phyloP scores from a whole-genome alignment of 1,139 yeast genomes.

The Zygotorulaspora mrakii region DNA sequence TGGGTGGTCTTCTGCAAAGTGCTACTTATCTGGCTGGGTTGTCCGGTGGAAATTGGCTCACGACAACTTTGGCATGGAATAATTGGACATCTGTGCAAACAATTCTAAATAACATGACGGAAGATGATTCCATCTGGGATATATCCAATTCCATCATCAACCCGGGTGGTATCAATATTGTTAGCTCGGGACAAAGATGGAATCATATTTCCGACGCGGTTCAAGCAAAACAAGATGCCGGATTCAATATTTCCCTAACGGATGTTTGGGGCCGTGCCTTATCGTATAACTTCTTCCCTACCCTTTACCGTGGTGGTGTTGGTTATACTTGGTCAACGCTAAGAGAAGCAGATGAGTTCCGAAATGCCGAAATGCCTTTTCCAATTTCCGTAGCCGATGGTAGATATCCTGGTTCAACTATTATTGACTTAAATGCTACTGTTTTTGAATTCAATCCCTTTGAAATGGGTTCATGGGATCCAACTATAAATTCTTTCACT shows the following conservation, averaged over 20 bases:
- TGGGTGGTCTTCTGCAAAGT: constrained; percentile 74
- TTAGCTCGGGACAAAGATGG: constrained; percentile 54
- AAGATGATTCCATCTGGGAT: constrained; percentile 63
- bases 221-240: constrained; percentile 64
- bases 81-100: constrained; percentile 73
- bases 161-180: constrained; percentile 68
- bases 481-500: constrained; percentile 62
- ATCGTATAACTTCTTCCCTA: constrained; percentile 67
- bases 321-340: constrained; percentile 43
- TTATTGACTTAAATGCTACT: constrained; percentile 64
- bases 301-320: constrained; percentile 53
- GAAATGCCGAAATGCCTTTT: constrained; percentile 67
- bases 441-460: constrained; percentile 76
- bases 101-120: constrained; percentile 43
- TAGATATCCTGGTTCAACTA: constrained; percentile 61
- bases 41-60: constrained; percentile 38
- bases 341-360: constrained; percentile 42
- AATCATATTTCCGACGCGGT: constrained; percentile 39
- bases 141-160: constrained; percentile 53
- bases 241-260: constrained; percentile 73
- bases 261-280: constrained; percentile 92
- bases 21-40: constrained; percentile 72
- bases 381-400: constrained; percentile 79
- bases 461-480: constrained; percentile 90
- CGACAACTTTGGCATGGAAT: constrained; percentile 74